Percentiles rank a stretch among this genome's conserved stretches.
These are phyloP conservation scores for Lotus japonicus DNA, from an alignment of 306 rosid species.

Conservation along the genomic window DNA sequence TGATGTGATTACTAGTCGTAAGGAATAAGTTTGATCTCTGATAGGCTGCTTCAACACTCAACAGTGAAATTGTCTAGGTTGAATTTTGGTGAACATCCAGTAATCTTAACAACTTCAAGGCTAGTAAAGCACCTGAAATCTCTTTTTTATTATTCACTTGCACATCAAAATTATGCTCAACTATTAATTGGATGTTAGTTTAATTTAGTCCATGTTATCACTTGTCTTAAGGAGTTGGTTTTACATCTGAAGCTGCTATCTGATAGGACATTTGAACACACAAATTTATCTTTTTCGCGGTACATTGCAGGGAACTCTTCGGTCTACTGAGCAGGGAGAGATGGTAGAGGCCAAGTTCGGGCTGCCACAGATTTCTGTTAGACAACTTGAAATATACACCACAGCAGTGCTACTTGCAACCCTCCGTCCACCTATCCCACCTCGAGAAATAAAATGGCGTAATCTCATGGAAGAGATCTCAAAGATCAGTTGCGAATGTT, in stretches of 20 bases:
- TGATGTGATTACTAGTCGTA: not conserved
- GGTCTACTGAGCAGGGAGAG: conserved; percentile 97
- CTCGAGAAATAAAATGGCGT: conserved; percentile 84
- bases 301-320: conserved; percentile 63
- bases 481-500: conserved; percentile 64
- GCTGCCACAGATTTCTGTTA: conserved; percentile 78
- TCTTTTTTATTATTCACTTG: not conserved
- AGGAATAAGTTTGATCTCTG: not conserved
- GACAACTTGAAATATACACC: conserved; percentile 92
- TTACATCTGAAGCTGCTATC: not conserved
- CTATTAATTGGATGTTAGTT: not conserved
- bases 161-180: not conserved
- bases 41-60: not conserved
- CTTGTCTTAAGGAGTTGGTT: not conserved
- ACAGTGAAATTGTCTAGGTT: not conserved
- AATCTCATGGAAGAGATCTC: conserved; percentile 93
- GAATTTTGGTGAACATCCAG: not conserved
- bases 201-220: not conserved
- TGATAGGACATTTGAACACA: not conserved
- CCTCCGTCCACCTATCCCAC: conserved; percentile 81
- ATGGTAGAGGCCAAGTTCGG: conserved; percentile 97
- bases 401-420: conserved; percentile 95
- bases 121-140: not conserved
- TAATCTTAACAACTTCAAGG: not conserved
- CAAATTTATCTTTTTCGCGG: not conserved